Conservation (phyloP, 176 grass and related monocot species). For the Thinopyrum elongatum region DNA sequence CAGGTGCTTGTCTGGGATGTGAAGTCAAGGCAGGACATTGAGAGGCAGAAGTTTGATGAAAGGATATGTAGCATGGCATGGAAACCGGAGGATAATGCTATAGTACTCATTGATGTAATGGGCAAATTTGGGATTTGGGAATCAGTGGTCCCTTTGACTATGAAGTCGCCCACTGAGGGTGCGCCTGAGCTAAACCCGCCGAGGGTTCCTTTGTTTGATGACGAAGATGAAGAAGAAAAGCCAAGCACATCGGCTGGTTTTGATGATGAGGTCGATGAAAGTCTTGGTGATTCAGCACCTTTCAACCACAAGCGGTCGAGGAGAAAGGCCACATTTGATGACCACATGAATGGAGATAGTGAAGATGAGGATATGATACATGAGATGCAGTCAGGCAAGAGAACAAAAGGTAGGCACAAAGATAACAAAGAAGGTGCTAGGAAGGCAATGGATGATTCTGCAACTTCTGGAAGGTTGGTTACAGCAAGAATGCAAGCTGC, state of each 20-base stretch:
- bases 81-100: slow-evolving; percentile 82
- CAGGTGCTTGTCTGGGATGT: slow-evolving; percentile 96
- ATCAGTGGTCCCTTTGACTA: slow-evolving; percentile 55
- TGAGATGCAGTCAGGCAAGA: slow-evolving; percentile 61
- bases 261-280: slow-evolving; percentile 66
- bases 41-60: slow-evolving; percentile 87
- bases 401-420: slow-evolving; percentile 46
- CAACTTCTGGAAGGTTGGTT: slow-evolving; percentile 38
- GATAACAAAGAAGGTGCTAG: slow-evolving; percentile 26
- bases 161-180: slow-evolving; percentile 82
- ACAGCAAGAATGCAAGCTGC: slow-evolving; percentile 67
- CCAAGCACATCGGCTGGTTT: slow-evolving; percentile 60
- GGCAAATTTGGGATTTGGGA: slow-evolving; percentile 90
- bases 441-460: slow-evolving; percentile 45
- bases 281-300: slow-evolving; percentile 48
- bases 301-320: slow-evolving; percentile 53
- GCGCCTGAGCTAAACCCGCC: slow-evolving; percentile 40
- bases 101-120: slow-evolving; percentile 74
- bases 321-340: slow-evolving; percentile 41
- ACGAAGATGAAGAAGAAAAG: slow-evolving; percentile 64
- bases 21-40: slow-evolving; percentile 90
- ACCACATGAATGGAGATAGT: slow-evolving; percentile 44
- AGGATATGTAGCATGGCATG: slow-evolving; percentile 71
- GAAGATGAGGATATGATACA: slow-evolving; percentile 62
- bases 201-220: slow-evolving; percentile 64